A percentile compares a stretch with the other conserved stretches of the same genome.
Conservation (phyloP, 768 basidiomycete species). For the Mycena epipterygia region DNA sequence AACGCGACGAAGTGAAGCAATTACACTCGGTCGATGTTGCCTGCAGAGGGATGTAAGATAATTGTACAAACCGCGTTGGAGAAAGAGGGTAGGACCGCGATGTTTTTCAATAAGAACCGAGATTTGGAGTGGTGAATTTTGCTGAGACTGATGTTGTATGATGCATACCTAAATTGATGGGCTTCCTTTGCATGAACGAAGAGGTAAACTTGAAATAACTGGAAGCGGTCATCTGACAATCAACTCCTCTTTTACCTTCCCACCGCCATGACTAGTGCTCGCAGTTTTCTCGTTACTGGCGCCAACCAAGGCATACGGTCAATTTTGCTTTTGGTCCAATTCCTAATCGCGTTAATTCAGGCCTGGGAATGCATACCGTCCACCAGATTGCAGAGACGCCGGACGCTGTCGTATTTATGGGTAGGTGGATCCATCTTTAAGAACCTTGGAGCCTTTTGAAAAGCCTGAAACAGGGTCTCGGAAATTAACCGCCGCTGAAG, state of each 20-base stretch:
- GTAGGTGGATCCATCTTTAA: neutral
- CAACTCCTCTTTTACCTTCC: neutral
- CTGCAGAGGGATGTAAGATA: slow-evolving; percentile 5
- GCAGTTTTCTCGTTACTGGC: slow-evolving; percentile 27
- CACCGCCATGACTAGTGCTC: slow-evolving; percentile 1
- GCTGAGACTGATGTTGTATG: no score
- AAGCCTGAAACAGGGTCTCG: slow-evolving; percentile 5
- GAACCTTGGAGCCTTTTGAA: neutral
- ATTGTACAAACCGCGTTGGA: slow-evolving; percentile 1
- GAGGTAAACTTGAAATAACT: no score
- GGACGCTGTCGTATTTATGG: slow-evolving; percentile 29
- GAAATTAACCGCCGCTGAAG: slow-evolving; percentile 27
- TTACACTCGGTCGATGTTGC: neutral
- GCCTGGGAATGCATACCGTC: slow-evolving; percentile 30
- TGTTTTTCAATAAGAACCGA: slow-evolving; percentile 8
- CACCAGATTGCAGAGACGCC: slow-evolving; percentile 21
- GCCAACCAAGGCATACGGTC: slow-evolving; percentile 27
- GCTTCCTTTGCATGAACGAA: no score
- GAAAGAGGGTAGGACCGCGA: neutral
- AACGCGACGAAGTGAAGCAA: neutral
- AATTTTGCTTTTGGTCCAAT: neutral
- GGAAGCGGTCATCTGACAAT: no score
- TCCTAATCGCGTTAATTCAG: neutral
- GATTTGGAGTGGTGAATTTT: neutral
- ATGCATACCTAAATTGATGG: no score